Evolutionary conservation across 768 basidiomycete genomes (phyloP).

Genomic region (Suillus ampliporus): DNA sequence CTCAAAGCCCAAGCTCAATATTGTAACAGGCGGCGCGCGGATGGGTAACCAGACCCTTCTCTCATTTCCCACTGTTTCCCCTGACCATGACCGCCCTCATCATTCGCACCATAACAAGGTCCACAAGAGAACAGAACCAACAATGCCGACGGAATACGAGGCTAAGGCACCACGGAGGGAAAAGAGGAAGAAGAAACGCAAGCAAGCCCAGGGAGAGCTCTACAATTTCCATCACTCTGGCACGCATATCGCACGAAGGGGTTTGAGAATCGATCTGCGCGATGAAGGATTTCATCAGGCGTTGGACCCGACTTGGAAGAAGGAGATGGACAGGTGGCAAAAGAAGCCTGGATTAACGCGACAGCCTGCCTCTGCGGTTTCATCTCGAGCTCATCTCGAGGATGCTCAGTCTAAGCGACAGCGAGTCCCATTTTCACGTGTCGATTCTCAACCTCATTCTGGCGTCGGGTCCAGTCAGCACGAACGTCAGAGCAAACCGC

Average conservation of each 20-base stretch:
- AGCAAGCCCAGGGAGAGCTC: constrained; percentile 38
- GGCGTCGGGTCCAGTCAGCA: neutral
- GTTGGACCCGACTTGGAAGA: constrained; percentile 45
- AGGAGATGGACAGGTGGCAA: constrained; percentile 40
- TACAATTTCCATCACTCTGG: constrained; percentile 45
- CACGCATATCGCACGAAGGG: constrained; percentile 40
- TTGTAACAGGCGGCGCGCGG: constrained; percentile 45
- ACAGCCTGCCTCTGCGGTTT: constrained; percentile 14
- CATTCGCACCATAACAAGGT: constrained; percentile 16
- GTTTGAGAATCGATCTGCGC: constrained; percentile 50
- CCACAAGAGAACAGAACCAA: constrained; percentile 16
- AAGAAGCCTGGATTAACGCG: constrained; percentile 21
- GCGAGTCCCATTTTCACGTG: constrained; percentile 14
- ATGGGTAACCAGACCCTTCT: constrained; percentile 47
- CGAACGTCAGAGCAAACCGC: neutral
- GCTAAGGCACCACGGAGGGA: constrained; percentile 7
- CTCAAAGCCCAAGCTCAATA: constrained; percentile 35
- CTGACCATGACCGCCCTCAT: constrained; percentile 8
- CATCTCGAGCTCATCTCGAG: constrained; percentile 13
- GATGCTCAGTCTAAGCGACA: constrained; percentile 22
- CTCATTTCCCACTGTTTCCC: constrained; percentile 35
- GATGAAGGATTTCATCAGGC: constrained; percentile 49
- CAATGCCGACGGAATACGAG: constrained; percentile 13
- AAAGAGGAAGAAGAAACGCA: constrained; percentile 31
- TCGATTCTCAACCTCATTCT: constrained; percentile 20